Base-by-base conservation (phyloP, 1,139 yeast genomes). In the Nakaseomyces sp. region DNA sequence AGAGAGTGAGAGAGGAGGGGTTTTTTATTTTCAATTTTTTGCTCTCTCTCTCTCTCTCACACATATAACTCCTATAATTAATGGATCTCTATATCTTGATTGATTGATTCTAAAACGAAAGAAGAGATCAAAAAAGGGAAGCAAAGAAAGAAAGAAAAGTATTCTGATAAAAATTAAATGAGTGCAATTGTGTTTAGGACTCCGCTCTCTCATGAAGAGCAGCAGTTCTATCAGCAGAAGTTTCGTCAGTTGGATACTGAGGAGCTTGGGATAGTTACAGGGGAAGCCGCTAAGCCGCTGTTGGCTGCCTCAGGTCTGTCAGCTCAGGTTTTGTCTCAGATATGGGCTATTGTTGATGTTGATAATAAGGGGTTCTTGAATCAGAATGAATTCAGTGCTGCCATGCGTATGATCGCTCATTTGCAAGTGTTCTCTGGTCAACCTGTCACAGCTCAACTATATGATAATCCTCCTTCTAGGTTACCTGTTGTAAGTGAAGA, bases 321-420 rank as follows among this genome's bases (percentile, higher is more conserved):
- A 6, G 82, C 94, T 2, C 72, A 79, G 16, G 69, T 77, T 31
- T 70, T 91, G 43, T 96, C 96, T 4, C 94, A 88, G 63, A 81
- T 93, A 48, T 93, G 98, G 98, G 93, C 86, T 62, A 63, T 84
- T 40, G 89, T 95, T 13, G 99, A 91, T 66, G 74, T 76, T 16
- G 81, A 79, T 50, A 88, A 87, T 65, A 73, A 80, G 53, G 99
- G 98, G 0, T 85, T 82, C 60, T 71, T 93, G 53, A 82, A 85
- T 53, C 88, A 81, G 59, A 72, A 75, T 50, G 91, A 91, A 20
- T 93, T 93, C 65, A 77, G 86, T 50, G 73, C 79, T 45, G 96
- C 96, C 24, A 74, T 91, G 77, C 76, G 99, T 62, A 70, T 87
- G 54, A 86, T 93, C 58, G 95, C 95, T 22, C 85, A 87, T 60